Evolutionary conservation across 176 grass and related monocot genomes (phyloP).

Genomic region (Oryza punctata): DNA sequence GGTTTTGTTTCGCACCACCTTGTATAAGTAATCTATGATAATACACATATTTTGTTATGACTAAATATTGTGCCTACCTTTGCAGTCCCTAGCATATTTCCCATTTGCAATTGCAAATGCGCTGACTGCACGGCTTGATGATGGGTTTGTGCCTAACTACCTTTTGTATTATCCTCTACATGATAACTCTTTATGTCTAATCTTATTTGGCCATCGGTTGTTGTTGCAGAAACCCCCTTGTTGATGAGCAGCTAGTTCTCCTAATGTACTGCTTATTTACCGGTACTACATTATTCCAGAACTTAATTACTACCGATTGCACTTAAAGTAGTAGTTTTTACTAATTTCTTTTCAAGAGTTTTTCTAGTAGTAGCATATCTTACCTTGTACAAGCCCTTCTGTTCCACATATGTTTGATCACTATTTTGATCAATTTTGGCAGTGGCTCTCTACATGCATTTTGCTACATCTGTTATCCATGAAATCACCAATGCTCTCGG

Average conservation of each 20-base stretch:
- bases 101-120: conserved; percentile 94
- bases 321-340: background rate
- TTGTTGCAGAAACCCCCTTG: conserved; percentile 68
- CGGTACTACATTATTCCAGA: conserved; percentile 51
- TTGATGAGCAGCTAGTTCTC: conserved; percentile 92
- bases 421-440: conserved; percentile 26
- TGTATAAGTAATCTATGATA: background rate
- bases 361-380: background rate
- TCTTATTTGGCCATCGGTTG: conserved; percentile 30
- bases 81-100: conserved; percentile 83
- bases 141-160: conserved; percentile 70
- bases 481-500: conserved; percentile 94
- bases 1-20: conserved; percentile 14
- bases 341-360: background rate
- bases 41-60: conserved; percentile 8
- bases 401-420: background rate
- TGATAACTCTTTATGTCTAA: conserved; percentile 26
- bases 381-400: background rate
- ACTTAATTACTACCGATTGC: background rate
- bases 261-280: conserved; percentile 85
- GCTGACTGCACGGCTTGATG: conserved; percentile 76
- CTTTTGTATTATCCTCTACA: conserved; percentile 1
- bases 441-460: conserved; percentile 93
- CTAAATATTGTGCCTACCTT: conserved; percentile 25
- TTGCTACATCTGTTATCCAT: conserved; percentile 97